Conservation (phyloP, 2,329 filamentous ascomycete genomes). For the Penicillium sp. region DNA sequence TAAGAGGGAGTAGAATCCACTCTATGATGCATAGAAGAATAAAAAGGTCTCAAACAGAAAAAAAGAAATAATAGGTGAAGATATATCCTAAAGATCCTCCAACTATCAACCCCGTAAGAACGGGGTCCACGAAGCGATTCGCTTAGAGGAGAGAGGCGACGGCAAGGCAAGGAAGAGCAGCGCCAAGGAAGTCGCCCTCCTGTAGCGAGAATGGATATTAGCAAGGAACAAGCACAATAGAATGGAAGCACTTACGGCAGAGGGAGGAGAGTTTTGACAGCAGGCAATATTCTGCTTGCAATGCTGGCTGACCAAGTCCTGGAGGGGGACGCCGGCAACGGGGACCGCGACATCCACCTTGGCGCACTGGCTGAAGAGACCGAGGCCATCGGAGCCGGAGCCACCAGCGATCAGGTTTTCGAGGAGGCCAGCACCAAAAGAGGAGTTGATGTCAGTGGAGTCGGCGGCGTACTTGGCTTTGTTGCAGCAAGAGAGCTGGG, state of each 20-base stretch:
- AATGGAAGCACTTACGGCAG: conserved; percentile 23
- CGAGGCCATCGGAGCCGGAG: conserved; percentile 32
- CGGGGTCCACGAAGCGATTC: neutral
- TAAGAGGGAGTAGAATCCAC: conserved; percentile 10
- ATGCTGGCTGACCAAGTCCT: conserved; percentile 33
- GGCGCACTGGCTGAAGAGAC: conserved; percentile 43
- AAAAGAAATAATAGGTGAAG: conserved; percentile 15
- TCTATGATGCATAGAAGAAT: conserved; percentile 10
- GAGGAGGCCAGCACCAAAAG: conserved; percentile 33
- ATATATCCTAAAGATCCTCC: conserved; percentile 12
- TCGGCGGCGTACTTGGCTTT: conserved; percentile 36
- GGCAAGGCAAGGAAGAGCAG: conserved; percentile 33
- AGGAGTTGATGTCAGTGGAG: conserved; percentile 29
- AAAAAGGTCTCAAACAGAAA: conserved; percentile 12
- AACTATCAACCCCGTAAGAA: conserved; percentile 4
- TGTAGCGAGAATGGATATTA: conserved; percentile 1
- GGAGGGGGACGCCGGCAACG: conserved; percentile 21
- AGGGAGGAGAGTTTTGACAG: conserved; percentile 32
- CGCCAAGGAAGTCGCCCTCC: conserved; percentile 31
- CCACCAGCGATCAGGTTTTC: conserved; percentile 33
- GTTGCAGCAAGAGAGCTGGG: conserved; percentile 42
- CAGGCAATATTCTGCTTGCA: conserved; percentile 43
- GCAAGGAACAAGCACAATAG: rapidly evolving
- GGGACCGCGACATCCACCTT: conserved; percentile 31
- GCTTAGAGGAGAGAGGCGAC: conserved; percentile 40